Evolutionary conservation across 2,329 filamentous ascomycete genomes (phyloP).

Genomic region (Calycina herbarum): DNA sequence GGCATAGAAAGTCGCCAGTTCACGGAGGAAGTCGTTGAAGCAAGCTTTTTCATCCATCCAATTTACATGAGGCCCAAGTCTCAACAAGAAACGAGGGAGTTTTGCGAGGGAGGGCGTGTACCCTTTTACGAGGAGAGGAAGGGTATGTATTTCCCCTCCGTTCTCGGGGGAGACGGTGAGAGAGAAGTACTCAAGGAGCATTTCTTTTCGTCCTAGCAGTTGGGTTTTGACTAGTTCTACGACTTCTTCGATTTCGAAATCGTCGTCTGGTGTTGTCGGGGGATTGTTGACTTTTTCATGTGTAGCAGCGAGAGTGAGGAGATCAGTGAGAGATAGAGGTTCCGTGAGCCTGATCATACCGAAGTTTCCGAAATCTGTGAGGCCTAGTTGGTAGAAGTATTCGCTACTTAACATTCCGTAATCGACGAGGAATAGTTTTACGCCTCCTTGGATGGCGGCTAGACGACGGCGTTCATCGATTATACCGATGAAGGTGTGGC

Average conservation of each 20-base stretch:
- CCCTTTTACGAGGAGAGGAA: conserved; percentile 84
- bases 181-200: conserved; percentile 92
- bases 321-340: conserved; percentile 66
- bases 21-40: conserved; percentile 80
- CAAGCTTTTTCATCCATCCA: conserved; percentile 85
- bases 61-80: conserved; percentile 82
- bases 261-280: conserved; percentile 41
- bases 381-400: conserved; percentile 91
- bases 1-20: conserved; percentile 87
- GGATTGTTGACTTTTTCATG: conserved; percentile 58
- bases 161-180: conserved; percentile 64
- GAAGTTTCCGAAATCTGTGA: conserved; percentile 96
- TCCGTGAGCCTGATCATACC: conserved; percentile 79
- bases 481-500: conserved; percentile 89
- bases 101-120: conserved; percentile 86
- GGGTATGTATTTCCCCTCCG: conserved; percentile 69
- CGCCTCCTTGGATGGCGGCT: conserved; percentile 88
- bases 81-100: conserved; percentile 82
- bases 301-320: conserved; percentile 73
- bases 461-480: conserved; percentile 85
- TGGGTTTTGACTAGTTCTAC: conserved; percentile 65
- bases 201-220: conserved; percentile 74
- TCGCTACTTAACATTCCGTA: conserved; percentile 86
- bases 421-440: conserved; percentile 89
- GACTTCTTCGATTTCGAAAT: conserved; percentile 67